These are phyloP conservation scores for Blumeriella jaapii DNA, from an alignment of 2,329 filamentous ascomycete genomes.

Conservation along the genomic window DNA sequence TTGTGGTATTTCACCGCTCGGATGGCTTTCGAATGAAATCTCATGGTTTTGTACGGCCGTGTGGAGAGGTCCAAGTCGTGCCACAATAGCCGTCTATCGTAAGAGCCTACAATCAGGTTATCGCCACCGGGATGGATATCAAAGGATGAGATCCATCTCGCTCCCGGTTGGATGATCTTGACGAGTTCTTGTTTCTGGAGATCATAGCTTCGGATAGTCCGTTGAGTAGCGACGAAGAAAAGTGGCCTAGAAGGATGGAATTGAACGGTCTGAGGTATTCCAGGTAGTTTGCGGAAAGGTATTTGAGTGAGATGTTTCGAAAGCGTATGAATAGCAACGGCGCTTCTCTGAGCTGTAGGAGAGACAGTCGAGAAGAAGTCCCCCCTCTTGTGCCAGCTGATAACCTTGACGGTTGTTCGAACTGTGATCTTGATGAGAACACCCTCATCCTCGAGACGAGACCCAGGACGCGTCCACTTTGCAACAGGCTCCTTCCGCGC, in stretches of 20 bases:
- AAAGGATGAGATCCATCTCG: slow-evolving; percentile 88
- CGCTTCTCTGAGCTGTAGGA: slow-evolving; percentile 62
- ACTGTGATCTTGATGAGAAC: slow-evolving; percentile 74
- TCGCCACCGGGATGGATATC: slow-evolving; percentile 89
- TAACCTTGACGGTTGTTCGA: slow-evolving; percentile 68
- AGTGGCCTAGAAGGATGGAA: slow-evolving; percentile 91
- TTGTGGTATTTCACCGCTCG: slow-evolving; percentile 81
- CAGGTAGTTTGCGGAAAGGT: slow-evolving; percentile 71
- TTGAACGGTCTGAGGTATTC: slow-evolving; percentile 72
- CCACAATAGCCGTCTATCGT: slow-evolving; percentile 89
- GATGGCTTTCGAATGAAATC: slow-evolving; percentile 89
- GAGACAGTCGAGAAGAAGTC: slow-evolving; percentile 93
- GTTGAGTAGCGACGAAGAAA: slow-evolving; percentile 93
- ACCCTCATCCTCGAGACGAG: slow-evolving; percentile 62
- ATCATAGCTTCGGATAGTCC: slow-evolving; percentile 88
- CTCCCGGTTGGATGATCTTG: slow-evolving; percentile 87
- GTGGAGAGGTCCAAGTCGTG: slow-evolving; percentile 89
- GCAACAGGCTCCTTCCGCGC: slow-evolving; percentile 63
- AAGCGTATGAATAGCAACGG: slow-evolving; percentile 88
- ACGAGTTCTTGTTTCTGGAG: slow-evolving; percentile 82
- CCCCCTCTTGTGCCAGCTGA: slow-evolving; percentile 87
- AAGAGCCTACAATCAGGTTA: slow-evolving; percentile 88
- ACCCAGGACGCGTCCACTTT: slow-evolving; percentile 72
- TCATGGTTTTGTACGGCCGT: slow-evolving; percentile 89
- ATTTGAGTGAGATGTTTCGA: slow-evolving; percentile 92